Base-by-base conservation (phyloP, 1,284 basidiomycete genomes). In the Sporisorium exsertum region DNA sequence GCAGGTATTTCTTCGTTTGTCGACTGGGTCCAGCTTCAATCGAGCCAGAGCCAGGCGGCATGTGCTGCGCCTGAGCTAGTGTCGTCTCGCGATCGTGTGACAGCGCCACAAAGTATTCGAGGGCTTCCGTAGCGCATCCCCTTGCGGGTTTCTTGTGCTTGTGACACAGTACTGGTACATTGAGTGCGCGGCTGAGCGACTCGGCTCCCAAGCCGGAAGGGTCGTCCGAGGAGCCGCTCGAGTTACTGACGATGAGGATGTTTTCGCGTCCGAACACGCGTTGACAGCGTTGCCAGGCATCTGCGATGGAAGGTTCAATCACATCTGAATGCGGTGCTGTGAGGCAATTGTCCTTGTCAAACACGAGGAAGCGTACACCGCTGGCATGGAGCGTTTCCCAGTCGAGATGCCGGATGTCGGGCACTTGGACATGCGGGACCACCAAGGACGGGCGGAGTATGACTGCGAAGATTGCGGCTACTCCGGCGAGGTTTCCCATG, bases 281-380 rank as follows among this genome's bases (percentile, higher is more conserved):
- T 47, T 90, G 87, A 64, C 94, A 92, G 78, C 91, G 88, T 37
- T 88, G 84, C 95, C 95, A 98, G 5, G 92, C 90, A n/a, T 89
- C 87, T 90, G 94, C 77, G 15, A 78, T 43, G 12, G 49, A 53
- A 4, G 53, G 52, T 12, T 56, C 64, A 15, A 85, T 79, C 6
- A 61, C 46, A 61, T 86, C 84, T 16, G 72, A 64, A 51, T 81
- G 64, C 0, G 87, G 86, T 32, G 71, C 70, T 5, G 86, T 86
- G 78, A 98, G 86, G 83, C 96, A 98, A 79, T 99, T 98, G 86
- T 99, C 96, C 87, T 97, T 98, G 89, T 98, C 96, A 77, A 97
- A 92, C 0, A 99, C 91, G 13, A 93, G 92, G 35, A 92, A 94
- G 51, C 91, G 90, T 81, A 94, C 95, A 2, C 95, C 95, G 18